Conservation (phyloP, 169 alveolate genomes). For the Theileria annulata region DNA sequence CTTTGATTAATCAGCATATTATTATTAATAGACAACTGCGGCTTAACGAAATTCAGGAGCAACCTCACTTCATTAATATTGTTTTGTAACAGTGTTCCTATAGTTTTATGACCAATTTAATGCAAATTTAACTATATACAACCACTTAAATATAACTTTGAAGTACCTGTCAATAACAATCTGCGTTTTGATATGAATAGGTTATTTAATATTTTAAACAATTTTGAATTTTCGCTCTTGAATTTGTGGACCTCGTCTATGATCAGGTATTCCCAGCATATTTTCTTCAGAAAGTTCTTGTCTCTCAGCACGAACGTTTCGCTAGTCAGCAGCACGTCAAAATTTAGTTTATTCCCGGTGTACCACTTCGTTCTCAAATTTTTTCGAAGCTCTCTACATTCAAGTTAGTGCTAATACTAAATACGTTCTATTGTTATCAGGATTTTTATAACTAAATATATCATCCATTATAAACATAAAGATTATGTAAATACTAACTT, state of each 20-base stretch:
- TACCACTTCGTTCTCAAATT: constrained; percentile 29
- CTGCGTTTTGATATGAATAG: constrained; percentile 82
- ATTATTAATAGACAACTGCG: constrained; percentile 84
- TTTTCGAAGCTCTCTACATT: constrained; percentile 18
- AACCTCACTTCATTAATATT: constrained; percentile 97
- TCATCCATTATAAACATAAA: no score
- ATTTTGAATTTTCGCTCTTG: constrained; percentile 91
- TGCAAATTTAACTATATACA: constrained; percentile 58
- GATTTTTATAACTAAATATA: background rate
- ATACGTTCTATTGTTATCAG: background rate
- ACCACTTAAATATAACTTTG: no score
- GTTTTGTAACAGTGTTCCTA: constrained; percentile 94
- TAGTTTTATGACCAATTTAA: background rate
- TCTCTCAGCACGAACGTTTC: constrained; percentile 91
- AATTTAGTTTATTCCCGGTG: constrained; percentile 47
- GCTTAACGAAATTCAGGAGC: constrained; percentile 94
- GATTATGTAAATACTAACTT: constrained; percentile 28
- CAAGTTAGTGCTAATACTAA: background rate
- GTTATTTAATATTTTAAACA: constrained; percentile 73
- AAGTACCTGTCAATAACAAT: constrained; percentile 87
- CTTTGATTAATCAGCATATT: constrained; percentile 55
- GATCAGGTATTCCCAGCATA: constrained; percentile 93
- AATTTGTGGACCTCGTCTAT: constrained; percentile 97
- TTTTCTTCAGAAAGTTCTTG: constrained; percentile 85
- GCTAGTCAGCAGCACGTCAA: constrained; percentile 92